A percentile compares a stretch with the other conserved stretches of the same genome.
Conservation (phyloP, 257 asterid species). For the Leptodermis oblonga region DNA sequence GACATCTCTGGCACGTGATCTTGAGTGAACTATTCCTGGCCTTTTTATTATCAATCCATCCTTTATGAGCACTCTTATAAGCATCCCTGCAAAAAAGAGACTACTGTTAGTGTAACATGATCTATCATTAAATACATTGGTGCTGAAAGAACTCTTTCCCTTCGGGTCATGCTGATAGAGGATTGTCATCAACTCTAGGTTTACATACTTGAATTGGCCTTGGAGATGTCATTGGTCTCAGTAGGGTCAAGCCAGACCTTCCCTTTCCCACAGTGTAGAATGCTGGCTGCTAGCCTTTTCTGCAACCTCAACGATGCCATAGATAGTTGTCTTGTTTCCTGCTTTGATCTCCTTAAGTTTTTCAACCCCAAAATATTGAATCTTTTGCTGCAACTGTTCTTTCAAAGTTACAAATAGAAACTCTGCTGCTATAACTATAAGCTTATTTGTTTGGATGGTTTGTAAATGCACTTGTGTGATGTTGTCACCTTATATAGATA, state of each 20-base stretch:
- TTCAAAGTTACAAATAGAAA: not conserved
- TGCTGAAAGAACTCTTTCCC: not conserved
- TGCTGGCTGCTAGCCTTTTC: conserved; percentile 83
- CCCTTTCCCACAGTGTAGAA: conserved; percentile 73
- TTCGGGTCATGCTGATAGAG: not conserved
- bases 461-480: not conserved
- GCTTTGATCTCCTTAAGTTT: conserved; percentile 4
- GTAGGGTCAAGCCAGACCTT: conserved; percentile 82
- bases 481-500: not conserved
- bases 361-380: not conserved
- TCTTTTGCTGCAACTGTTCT: not conserved
- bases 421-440: not conserved
- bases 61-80: conserved; percentile 65
- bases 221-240: conserved; percentile 63
- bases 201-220: conserved; percentile 69
- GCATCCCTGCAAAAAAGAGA: conserved; percentile 44
- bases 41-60: conserved; percentile 80
- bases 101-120: not conserved
- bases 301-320: conserved; percentile 76
- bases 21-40: conserved; percentile 78
- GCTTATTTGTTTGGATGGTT: not conserved
- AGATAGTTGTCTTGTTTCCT: conserved; percentile 9
- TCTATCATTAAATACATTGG: not conserved
- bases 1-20: conserved; percentile 72
- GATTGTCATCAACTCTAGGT: not conserved